Percentiles rank a stretch among this genome's conserved stretches.
These are phyloP conservation scores for Schizophyllum amplum DNA, from an alignment of 1,284 basidiomycete species.

Conservation along the genomic window DNA sequence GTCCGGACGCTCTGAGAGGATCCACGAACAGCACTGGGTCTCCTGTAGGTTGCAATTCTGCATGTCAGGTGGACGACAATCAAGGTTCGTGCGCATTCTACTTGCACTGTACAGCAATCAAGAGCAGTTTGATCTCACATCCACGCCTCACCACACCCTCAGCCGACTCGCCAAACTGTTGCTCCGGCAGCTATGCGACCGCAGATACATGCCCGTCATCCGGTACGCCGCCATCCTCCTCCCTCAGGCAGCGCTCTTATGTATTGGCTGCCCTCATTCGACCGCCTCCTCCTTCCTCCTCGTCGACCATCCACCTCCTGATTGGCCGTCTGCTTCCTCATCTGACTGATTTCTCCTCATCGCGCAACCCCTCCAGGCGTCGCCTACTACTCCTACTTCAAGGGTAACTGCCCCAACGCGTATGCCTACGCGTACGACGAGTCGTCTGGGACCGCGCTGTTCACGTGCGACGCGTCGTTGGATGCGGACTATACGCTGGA, in stretches of 20 bases:
- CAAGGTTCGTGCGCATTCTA: slow-evolving; percentile 11
- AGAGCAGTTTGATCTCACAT: neutral
- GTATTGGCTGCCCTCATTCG: slow-evolving; percentile 35
- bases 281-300: slow-evolving; percentile 53
- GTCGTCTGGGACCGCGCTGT: slow-evolving; percentile 35
- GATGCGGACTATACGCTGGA: slow-evolving; percentile 39
- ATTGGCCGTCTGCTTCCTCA: too few relatives aligned
- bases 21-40: slow-evolving; percentile 20
- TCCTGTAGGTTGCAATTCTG: slow-evolving; percentile 24
- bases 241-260: slow-evolving; percentile 34
- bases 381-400: slow-evolving; percentile 38
- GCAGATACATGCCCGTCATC: slow-evolving; percentile 32
- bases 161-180: slow-evolving; percentile 43
- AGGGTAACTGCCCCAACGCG: slow-evolving; percentile 36
- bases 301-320: too few relatives aligned
- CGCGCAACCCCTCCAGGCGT: too few relatives aligned
- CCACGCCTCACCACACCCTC: neutral
- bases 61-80: neutral
- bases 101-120: too few relatives aligned
- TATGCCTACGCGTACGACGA: slow-evolving; percentile 49
- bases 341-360: too few relatives aligned
- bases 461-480: slow-evolving; percentile 28
- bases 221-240: slow-evolving; percentile 39
- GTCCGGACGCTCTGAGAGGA: slow-evolving; percentile 18
- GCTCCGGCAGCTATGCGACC: slow-evolving; percentile 24